Evolutionary conservation across 345 rosid species (phyloP).

Genomic region (Fremontodendron californicum): DNA sequence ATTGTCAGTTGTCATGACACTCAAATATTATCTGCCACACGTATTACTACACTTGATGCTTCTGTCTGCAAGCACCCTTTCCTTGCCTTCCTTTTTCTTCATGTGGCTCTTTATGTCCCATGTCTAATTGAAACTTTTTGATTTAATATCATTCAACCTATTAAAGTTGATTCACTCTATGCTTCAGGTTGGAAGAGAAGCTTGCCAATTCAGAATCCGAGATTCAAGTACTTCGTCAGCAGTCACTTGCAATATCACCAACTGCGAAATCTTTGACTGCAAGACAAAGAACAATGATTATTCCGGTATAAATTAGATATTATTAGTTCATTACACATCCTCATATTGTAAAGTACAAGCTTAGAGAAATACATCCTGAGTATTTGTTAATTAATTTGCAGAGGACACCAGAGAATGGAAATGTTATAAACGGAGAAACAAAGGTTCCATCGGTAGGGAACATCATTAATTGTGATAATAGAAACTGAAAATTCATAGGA

Average conservation of each 20-base stretch:
- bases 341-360: slow-evolving; percentile 16
- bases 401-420: slow-evolving; percentile 91
- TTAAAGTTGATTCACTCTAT: slow-evolving; percentile 19
- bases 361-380: slow-evolving; percentile 15
- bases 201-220: slow-evolving; percentile 96
- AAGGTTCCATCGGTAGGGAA: slow-evolving; percentile 53
- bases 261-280: slow-evolving; percentile 74
- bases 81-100: not conserved
- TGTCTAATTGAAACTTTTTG: not conserved
- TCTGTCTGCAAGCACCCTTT: not conserved
- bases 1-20: not conserved
- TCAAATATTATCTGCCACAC: not conserved
- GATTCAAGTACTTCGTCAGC: slow-evolving; percentile 98
- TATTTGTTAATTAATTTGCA: slow-evolving; percentile 37
- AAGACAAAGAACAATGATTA: slow-evolving; percentile 60
- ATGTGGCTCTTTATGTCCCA: not conserved
- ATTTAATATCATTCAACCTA: not conserved
- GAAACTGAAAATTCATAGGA: not conserved
- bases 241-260: slow-evolving; percentile 90
- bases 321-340: slow-evolving; percentile 1
- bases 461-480: slow-evolving; percentile 1
- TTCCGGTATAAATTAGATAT: slow-evolving; percentile 53
- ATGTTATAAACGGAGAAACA: slow-evolving; percentile 60
- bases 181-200: slow-evolving; percentile 82
- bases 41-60: not conserved